Base-by-base conservation (phyloP, 1,284 basidiomycete genomes). In the Irpex sp. region DNA sequence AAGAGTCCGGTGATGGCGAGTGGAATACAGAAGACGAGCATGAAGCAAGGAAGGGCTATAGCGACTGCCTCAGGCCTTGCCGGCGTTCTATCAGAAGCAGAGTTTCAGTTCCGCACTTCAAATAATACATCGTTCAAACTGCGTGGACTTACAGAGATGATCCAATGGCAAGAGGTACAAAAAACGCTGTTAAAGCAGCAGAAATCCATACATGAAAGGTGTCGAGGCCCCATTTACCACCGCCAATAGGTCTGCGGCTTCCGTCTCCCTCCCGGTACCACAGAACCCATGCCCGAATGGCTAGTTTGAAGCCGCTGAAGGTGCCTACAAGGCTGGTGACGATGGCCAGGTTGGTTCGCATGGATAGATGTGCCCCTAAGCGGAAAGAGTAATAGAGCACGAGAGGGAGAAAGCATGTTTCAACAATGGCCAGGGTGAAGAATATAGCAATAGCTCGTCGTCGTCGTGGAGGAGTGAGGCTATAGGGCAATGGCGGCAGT, bases 311-410 rank as follows among this genome's bases (percentile, higher is more conserved):
- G 19, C 73, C 72, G n/a, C 70, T 72, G 40, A 72, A 71, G 40
- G 73, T 72, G 49, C 74, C 74, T 52, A 75, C 71, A 55, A 74
- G 65, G 19, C 68, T 68, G 36, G 74, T 76, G 59, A 76, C 74
- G 66, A 76, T 76, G 47, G 74, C 74, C 57, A 76, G 71, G 63
- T 74, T 76, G 38, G 67, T 74, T 15, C 72, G 73, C 34, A 67
- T 68, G 58, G 60, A 67, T 52, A 76, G 69, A 57, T 74, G 74
- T 0, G 74, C 73, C 31, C 74, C 74, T 72, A 72, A 74, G 47
- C 66, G 65, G 9, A 76, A 71, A 1, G 72, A 67, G 63, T 71
- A 76, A 68, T 74, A 76, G 54, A 76, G 69, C 31, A 76, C 72
- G 65, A 76, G 70, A 4, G 73, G 74, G 37, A 75, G 70, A 62